Evolutionary conservation across 2,329 filamentous ascomycete species (phyloP), one percentile per base, ranked within the genome.

Genomic region (Fusarium sublunatum): DNA sequence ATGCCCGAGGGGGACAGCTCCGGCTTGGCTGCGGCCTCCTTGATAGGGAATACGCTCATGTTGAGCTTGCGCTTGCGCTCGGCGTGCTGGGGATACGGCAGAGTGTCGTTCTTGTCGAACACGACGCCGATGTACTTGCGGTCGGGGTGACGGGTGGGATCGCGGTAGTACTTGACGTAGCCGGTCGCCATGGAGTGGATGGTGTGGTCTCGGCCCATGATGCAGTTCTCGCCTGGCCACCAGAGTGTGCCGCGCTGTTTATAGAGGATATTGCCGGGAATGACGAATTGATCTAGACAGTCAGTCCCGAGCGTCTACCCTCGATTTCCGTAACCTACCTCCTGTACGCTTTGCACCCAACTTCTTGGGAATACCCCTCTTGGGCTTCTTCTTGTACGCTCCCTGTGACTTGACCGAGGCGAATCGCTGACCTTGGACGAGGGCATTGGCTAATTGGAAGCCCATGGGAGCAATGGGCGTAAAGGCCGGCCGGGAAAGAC

Each of bases 181-280:
- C 95, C 95, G 4, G 90, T 84, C 53, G 90, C 86, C 58, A 88
- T 89, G 49, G 95, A 88, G 78, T 91, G 96, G 75, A 99, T 96
- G 46, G 94, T 98, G 82, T 98, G 95, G 77, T 99, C 93, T 60
- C 95, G 90, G 46, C 95, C 95, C 83, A 98, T 94, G 71, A 89
- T 91, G 77, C 91, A 92, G 79, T 99, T 98, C 76, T 98, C 95
- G 72, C 95, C 95, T 1, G 95, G 90, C 76, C 90, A 94, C 95
- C 95, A 99, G 72, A 89, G 86, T 5, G 95, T 96, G 70, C 95
- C 95, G 72, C 94, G 90, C 79, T 99, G 95, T 75, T 92, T 93
- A 86, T 95, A 99, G 79, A 99, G 91, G 78, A 99, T 99, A 82
- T 97, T 98, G 51, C 95, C 95, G 5, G 93, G 91, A 56, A 97